Evolutionary conservation across 2,329 filamentous ascomycete genomes (phyloP), one percentile per base, ranked within the genome.

Genomic region (Alternaria metachromatica): DNA sequence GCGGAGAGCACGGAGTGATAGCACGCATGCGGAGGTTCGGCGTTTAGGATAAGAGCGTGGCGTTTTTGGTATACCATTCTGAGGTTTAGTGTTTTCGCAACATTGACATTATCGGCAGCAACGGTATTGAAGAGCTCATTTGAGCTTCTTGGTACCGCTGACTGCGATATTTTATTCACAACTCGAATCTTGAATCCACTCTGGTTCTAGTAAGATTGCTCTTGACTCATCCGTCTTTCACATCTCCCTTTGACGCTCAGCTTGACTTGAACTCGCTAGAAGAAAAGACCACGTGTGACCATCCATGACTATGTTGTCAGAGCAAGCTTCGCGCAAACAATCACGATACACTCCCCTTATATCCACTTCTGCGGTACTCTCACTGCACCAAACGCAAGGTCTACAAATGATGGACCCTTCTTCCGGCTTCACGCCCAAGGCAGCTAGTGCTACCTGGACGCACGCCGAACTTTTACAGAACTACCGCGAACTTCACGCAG

Each of bases 61-160:
- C 59, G 59, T 62, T 58, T 26, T 23, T 43, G 54, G 30, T 48
- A 62, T 53, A 62, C 59, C 59, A 62, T 11, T 62, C 37, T 54
- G 13, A 41, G 30, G 21, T 3, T 41, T 7, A 41, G 49, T 53
- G 13, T 21, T 9, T 53, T 41, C 9, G 0, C 49, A 53, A 6
- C 21, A 25, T 33, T 37, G 13, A 12, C 6, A 3, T 46, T 46
- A 9, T 23, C 6, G 1, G 21, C 20, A 25, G 20, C 21, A 46
- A 0, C 12, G 2, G 12, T 46, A 46, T 15, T 0, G 6, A 23
- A 15, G 12, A 46, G 20, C 20, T 23, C 12, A 5, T 25, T 23
- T 5, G 18, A 6, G 21, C 21, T 46, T 15, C 44, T 23, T n/a
- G 44, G 2, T 15, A 15, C 21, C 6, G 44, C 11, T 46, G 11